Conservation (phyloP, 495 filamentous ascomycete genomes). For the Neurospora pannonica region DNA sequence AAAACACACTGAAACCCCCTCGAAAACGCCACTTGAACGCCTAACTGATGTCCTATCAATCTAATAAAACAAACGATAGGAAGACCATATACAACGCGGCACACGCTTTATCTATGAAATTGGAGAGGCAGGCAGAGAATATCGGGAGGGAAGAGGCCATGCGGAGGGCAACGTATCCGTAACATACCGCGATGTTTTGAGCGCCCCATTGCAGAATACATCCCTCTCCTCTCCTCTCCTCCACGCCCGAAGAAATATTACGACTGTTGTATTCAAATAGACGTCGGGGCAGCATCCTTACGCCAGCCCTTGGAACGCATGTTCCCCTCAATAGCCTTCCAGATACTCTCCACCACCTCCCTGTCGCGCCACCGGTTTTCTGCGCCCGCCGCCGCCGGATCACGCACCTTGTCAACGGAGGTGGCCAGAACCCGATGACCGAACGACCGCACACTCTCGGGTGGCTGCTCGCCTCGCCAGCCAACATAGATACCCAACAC, state of each 20-base stretch:
- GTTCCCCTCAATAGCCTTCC: slow-evolving; percentile 78
- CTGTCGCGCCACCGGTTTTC: slow-evolving; percentile 80
- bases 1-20: not conserved
- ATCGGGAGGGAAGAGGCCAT: not conserved
- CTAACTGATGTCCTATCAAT: not conserved
- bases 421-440: slow-evolving; percentile 70
- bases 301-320: slow-evolving; percentile 84
- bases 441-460: slow-evolving; percentile 68
- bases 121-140: not conserved
- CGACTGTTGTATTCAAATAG: slow-evolving; percentile 23
- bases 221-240: not conserved
- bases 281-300: slow-evolving; percentile 49
- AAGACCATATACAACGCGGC: not conserved
- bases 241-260: not conserved
- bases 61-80: not conserved
- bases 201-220: not conserved
- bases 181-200: not conserved
- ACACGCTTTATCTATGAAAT: not conserved
- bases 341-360: slow-evolving; percentile 89
- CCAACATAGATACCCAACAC: slow-evolving; percentile 83
- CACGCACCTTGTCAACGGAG: slow-evolving; percentile 70
- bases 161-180: not conserved
- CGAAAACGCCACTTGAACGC: not conserved
- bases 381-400: slow-evolving; percentile 35
- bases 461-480: slow-evolving; percentile 77